These are phyloP conservation scores for Ogataea chonburiensis DNA, from an alignment of 805 yeast genomes.

Conservation along the genomic window DNA sequence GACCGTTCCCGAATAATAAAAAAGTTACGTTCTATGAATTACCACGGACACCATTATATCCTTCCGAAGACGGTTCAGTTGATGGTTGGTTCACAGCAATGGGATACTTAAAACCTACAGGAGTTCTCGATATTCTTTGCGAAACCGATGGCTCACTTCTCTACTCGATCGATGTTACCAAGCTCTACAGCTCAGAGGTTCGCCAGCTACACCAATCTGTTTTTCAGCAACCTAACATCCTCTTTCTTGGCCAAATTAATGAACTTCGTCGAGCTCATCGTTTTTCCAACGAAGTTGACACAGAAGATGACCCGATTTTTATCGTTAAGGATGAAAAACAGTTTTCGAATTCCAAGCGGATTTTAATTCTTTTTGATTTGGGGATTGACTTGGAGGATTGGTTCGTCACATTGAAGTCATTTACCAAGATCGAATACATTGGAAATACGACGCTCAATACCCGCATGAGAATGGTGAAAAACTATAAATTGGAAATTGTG, in stretches of 20 bases:
- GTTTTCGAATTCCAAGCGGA: constrained; percentile 28
- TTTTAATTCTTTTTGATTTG: constrained; percentile 61
- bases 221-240: constrained; percentile 54
- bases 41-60: constrained; percentile 25
- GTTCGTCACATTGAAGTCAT: constrained; percentile 65
- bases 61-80: constrained; percentile 21
- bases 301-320: constrained; percentile 9
- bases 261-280: constrained; percentile 48
- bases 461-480: constrained; percentile 52
- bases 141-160: constrained; percentile 64
- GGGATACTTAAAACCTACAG: constrained; percentile 67
- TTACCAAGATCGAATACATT: constrained; percentile 55
- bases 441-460: constrained; percentile 29
- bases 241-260: constrained; percentile 57
- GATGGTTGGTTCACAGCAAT: constrained; percentile 74
- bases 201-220: constrained; percentile 63
- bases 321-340: constrained; percentile 15
- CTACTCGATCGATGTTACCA: constrained; percentile 55
- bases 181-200: constrained; percentile 57
- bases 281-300: constrained; percentile 28
- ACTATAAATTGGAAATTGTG: constrained; percentile 54
- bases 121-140: constrained; percentile 55
- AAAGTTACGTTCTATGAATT: constrained; percentile 32
- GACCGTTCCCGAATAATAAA: constrained; percentile 51
- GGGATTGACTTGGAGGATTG: constrained; percentile 75